Percentiles rank a stretch among this genome's conserved stretches.
phyloP scores from a whole-genome alignment of 305 asterid species.

The Rubia peregrina region DNA sequence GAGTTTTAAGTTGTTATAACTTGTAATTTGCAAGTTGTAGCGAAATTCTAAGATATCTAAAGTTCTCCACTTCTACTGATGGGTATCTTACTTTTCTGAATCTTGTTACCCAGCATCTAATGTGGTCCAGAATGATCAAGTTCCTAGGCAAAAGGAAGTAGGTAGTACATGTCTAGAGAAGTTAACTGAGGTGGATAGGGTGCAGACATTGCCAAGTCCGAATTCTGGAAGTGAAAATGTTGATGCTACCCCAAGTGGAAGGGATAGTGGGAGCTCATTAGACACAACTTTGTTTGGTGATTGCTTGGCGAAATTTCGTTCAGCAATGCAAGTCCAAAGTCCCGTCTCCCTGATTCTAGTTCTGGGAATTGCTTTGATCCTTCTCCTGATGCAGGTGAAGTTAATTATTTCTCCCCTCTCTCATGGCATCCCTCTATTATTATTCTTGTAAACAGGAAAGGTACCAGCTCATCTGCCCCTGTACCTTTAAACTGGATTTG shows the following conservation, averaged over 20 bases:
- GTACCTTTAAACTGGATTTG: neutral
- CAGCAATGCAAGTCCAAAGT: slow-evolving; percentile 47
- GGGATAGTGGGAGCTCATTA: slow-evolving; percentile 25
- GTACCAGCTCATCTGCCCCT: neutral
- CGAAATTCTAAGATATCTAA: neutral
- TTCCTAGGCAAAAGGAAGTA: slow-evolving; percentile 17
- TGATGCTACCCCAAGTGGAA: slow-evolving; percentile 26
- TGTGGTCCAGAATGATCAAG: slow-evolving; percentile 36
- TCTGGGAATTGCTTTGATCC: slow-evolving; percentile 48
- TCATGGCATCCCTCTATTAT: neutral
- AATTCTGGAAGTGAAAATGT: slow-evolving; percentile 28
- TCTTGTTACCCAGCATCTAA: slow-evolving; percentile 26
- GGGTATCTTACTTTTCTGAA: neutral
- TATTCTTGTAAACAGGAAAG: neutral
- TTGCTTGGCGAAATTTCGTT: slow-evolving; percentile 28
- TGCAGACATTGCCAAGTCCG: slow-evolving; percentile 26
- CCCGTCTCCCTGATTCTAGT: slow-evolving; percentile 48
- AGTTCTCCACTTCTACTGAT: neutral
- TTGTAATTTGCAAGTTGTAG: neutral
- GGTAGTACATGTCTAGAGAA: slow-evolving; percentile 10
- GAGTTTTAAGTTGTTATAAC: slow-evolving; percentile 8
- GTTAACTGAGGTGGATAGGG: slow-evolving; percentile 23
- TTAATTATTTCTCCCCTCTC: neutral
- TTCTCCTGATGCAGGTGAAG: slow-evolving; percentile 88
- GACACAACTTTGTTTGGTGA: slow-evolving; percentile 37